phyloP scores from a whole-genome alignment of 805 yeast genomes.

The Cyberlindnera mycetangii region DNA sequence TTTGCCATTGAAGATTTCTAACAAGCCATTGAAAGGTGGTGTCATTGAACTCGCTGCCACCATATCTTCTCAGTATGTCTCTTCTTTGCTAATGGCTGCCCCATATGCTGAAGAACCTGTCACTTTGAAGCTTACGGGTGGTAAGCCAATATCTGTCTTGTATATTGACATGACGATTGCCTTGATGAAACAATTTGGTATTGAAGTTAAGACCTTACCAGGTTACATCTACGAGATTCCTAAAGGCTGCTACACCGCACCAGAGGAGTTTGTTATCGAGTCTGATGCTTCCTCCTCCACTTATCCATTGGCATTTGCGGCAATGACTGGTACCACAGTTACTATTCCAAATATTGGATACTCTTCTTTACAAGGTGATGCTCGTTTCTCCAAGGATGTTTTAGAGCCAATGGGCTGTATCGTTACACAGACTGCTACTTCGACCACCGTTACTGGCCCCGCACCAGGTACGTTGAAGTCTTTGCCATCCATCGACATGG shows the following conservation, averaged over 20 bases:
- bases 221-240: constrained; percentile 90
- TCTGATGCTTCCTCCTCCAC: constrained; percentile 98
- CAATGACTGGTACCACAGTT: constrained; percentile 88
- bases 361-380: constrained; percentile 93
- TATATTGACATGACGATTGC: constrained; percentile 96
- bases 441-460: constrained; percentile 94
- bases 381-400: constrained; percentile 92
- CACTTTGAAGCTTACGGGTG: constrained; percentile 86
- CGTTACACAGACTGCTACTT: constrained; percentile 76
- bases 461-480: constrained; percentile 65
- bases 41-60: constrained; percentile 92
- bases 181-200: constrained; percentile 91
- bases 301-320: constrained; percentile 96
- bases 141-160: constrained; percentile 93
- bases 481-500: constrained; percentile 85
- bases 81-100: constrained; percentile 95
- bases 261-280: constrained; percentile 83
- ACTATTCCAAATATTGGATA: constrained; percentile 94
- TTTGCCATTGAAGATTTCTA: constrained; percentile 70
- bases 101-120: constrained; percentile 92
- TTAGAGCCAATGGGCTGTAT: constrained; percentile 92
- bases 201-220: constrained; percentile 72
- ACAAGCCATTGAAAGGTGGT: constrained; percentile 86
- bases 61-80: constrained; percentile 94
- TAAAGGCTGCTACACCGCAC: constrained; percentile 74